These are phyloP conservation scores for Bipolaris cookei DNA, from an alignment of 2,329 filamentous ascomycete genomes.

Conservation along the genomic window DNA sequence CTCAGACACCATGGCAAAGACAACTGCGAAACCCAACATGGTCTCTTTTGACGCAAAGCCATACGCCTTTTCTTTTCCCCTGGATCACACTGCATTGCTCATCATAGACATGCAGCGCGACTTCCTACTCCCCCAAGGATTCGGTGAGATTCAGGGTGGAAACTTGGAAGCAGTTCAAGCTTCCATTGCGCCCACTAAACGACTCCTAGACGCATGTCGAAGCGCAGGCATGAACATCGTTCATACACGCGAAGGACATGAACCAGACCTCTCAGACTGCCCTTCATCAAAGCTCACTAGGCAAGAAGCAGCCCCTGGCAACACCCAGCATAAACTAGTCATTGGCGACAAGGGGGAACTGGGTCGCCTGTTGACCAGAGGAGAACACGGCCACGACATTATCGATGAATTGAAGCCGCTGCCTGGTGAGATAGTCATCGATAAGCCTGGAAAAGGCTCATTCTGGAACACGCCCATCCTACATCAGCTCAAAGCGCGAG, in stretches of 20 bases:
- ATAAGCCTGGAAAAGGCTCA: conserved; percentile 65
- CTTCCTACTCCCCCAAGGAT: conserved; percentile 58
- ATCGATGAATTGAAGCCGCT: conserved; percentile 60
- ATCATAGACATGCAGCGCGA: conserved; percentile 62
- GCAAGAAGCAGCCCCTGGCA: conserved; percentile 57
- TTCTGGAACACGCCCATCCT: conserved; percentile 65
- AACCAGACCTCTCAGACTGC: conserved; percentile 60
- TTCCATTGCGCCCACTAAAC: conserved; percentile 51
- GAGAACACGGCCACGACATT: conserved; percentile 63
- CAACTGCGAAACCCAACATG: background rate
- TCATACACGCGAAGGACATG: conserved; percentile 59
- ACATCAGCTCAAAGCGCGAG: conserved; percentile 60
- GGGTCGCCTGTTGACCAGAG: conserved; percentile 60
- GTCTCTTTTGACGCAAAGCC: conserved; percentile 49
- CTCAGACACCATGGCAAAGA: conserved; percentile 15
- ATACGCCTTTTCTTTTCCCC: conserved; percentile 57
- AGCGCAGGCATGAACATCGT: conserved; percentile 54
- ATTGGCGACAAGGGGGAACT: conserved; percentile 62
- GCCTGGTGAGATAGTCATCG: conserved; percentile 61
- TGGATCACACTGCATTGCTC: conserved; percentile 56
- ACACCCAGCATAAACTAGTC: conserved; percentile 52
- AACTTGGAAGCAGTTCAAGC: conserved; percentile 50
- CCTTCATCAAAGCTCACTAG: conserved; percentile 59
- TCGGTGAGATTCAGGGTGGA: conserved; percentile 60
- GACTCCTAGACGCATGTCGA: conserved; percentile 53